phyloP scores from a whole-genome alignment of 192 early-diverging fungal species.

The Coemansia sp. region DNA sequence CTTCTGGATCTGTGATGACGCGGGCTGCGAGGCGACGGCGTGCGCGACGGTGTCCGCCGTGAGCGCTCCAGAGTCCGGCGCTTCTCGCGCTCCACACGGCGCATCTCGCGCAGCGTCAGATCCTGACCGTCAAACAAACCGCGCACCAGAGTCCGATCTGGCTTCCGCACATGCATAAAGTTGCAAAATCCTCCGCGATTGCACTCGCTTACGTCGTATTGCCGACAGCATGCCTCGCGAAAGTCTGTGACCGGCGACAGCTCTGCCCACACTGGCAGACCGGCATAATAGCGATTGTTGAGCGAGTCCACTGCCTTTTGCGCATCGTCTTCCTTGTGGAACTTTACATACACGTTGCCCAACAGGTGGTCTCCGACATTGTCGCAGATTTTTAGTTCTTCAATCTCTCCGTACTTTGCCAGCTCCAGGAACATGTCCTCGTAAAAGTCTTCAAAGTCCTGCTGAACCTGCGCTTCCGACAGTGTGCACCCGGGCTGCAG shows the following conservation, averaged over 20 bases:
- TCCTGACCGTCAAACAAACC: slow-evolving; percentile 84
- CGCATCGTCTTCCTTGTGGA: slow-evolving; percentile 88
- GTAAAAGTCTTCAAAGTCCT: slow-evolving; percentile 91
- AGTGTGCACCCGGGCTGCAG: slow-evolving; percentile 67
- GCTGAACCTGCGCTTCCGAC: slow-evolving; percentile 60
- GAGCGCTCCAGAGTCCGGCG: slow-evolving; percentile 17
- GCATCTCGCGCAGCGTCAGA: slow-evolving; percentile 48
- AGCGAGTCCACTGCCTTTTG: slow-evolving; percentile 85
- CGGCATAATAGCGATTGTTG: slow-evolving; percentile 93
- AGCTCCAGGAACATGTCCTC: slow-evolving; percentile 96
- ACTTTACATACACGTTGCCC: slow-evolving; percentile 95
- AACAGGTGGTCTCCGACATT: slow-evolving; percentile 98
- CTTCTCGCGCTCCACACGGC: slow-evolving; percentile 46
- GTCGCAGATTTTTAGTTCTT: slow-evolving; percentile 97
- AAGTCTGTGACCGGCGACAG: slow-evolving; percentile 97
- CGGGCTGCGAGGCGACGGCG: slow-evolving; percentile 49
- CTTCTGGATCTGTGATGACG: slow-evolving; percentile 28
- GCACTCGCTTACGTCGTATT: slow-evolving; percentile 93
- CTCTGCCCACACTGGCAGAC: slow-evolving; percentile 92
- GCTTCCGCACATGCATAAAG: slow-evolving; percentile 97
- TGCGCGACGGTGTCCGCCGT: slow-evolving; percentile 23
- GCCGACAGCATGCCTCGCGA: slow-evolving; percentile 95
- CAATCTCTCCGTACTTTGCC: slow-evolving; percentile 93
- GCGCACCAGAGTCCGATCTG: slow-evolving; percentile 69
- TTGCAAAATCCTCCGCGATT: slow-evolving; percentile 96